Conservation (phyloP, 495 filamentous ascomycete species). For the Parathielavia appendiculata region DNA sequence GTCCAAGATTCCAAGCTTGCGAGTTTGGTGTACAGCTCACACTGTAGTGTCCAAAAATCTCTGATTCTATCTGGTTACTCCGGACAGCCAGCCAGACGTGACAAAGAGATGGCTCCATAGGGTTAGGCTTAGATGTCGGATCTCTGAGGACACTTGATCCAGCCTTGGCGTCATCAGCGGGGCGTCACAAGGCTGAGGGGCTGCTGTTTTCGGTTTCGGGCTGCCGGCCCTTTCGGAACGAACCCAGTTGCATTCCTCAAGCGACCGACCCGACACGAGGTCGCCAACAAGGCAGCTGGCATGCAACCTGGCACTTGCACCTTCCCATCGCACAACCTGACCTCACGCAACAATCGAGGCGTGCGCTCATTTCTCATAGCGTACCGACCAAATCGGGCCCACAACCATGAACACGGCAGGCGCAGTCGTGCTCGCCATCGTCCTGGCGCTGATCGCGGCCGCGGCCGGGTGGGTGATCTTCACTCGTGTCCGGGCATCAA, state of each 20-base stretch:
- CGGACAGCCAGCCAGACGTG: too few species aligned
- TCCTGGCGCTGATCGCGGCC: constrained; percentile 45
- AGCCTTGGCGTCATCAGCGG: neutral
- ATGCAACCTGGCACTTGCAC: too few species aligned
- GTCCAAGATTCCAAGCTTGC: too few species aligned
- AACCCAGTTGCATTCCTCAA: neutral
- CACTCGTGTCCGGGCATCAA: constrained; percentile 55
- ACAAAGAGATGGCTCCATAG: neutral
- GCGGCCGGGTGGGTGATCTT: constrained; percentile 49
- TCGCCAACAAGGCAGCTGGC: too few species aligned
- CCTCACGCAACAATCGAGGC: neutral
- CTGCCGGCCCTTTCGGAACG: neutral
- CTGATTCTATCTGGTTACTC: too few species aligned
- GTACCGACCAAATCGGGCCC: neutral
- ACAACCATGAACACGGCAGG: constrained; percentile 37
- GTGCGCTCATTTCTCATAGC: neutral
- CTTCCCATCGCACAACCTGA: neutral
- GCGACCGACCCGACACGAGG: neutral
- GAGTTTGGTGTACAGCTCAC: too few species aligned
- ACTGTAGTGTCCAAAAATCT: too few species aligned
- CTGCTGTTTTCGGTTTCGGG: neutral
- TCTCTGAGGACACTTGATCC: too few species aligned
- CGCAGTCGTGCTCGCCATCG: constrained; percentile 46
- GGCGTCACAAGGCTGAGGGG: neutral
- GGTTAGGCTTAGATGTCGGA: neutral